Evolutionary conservation across 768 basidiomycete species (phyloP).

Genomic region (Podaxis pistillaris): DNA sequence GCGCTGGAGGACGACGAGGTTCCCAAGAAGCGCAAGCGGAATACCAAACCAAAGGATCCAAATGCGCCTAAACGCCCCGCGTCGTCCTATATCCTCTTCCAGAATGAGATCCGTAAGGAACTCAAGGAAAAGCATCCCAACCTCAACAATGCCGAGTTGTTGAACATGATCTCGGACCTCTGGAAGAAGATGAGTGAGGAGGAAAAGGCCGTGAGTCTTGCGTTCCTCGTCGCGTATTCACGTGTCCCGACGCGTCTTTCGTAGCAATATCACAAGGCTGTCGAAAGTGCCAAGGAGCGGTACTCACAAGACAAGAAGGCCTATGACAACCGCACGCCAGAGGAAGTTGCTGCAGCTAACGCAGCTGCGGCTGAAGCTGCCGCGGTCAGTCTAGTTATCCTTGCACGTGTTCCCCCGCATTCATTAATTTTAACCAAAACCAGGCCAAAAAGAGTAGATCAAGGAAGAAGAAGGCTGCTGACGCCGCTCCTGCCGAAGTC

Average conservation of each 20-base stretch:
- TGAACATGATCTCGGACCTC: conserved; percentile 65
- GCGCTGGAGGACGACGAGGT: conserved; percentile 38
- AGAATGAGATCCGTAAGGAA: conserved; percentile 81
- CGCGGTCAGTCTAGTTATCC: conserved; percentile 28
- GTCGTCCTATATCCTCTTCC: conserved; percentile 91
- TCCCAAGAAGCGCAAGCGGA: conserved; percentile 55
- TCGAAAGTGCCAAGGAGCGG: conserved; percentile 56
- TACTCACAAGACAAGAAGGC: conserved; percentile 64
- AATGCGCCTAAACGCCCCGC: conserved; percentile 94
- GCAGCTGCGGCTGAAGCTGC: conserved; percentile 40
- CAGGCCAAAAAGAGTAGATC: conserved; percentile 32
- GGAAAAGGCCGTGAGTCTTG: conserved; percentile 67
- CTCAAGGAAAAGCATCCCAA: conserved; percentile 65
- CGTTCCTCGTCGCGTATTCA: conserved; percentile 14
- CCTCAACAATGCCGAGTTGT: conserved; percentile 68
- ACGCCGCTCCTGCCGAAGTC: conserved; percentile 18
- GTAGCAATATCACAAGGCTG: conserved; percentile 55
- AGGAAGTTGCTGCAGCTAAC: conserved; percentile 46
- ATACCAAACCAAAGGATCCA: conserved; percentile 78
- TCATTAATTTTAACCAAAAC: conserved; percentile 14
- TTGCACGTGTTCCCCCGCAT: background rate
- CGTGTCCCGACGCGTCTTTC: conserved; percentile 8
- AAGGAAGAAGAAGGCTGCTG: conserved; percentile 26
- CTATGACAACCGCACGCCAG: conserved; percentile 57
- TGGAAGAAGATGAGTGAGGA: conserved; percentile 71